These are phyloP conservation scores for Geotrichum aggregatum DNA, from an alignment of 1,139 yeast genomes.

Conservation along the genomic window DNA sequence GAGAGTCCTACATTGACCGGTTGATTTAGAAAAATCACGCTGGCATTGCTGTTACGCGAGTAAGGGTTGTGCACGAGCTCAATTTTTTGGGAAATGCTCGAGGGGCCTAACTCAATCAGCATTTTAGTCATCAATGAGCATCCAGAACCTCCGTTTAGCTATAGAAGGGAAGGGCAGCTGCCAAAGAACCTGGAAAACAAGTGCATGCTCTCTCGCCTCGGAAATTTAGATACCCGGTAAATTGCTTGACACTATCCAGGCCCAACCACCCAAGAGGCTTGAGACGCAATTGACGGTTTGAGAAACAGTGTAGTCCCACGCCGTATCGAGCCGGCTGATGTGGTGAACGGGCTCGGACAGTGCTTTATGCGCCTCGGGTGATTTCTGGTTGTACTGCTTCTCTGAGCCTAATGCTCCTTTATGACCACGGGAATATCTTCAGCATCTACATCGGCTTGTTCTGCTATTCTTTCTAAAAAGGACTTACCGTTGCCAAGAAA, in stretches of 20 bases:
- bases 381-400: background rate
- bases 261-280: constrained; percentile 61
- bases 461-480: background rate
- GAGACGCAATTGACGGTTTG: constrained; percentile 33
- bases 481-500: background rate
- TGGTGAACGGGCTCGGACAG: constrained; percentile 6
- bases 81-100: constrained; percentile 61
- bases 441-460: background rate
- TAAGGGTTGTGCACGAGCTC: constrained; percentile 71
- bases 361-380: too few species aligned
- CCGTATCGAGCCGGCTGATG: constrained; percentile 13
- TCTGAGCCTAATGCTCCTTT: background rate
- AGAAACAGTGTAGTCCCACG: constrained; percentile 30
- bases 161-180: constrained; percentile 78
- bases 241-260: constrained; percentile 68
- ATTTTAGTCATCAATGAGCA: constrained; percentile 88
- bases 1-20: constrained; percentile 94
- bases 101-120: constrained; percentile 86
- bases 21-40: constrained; percentile 88
- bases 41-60: constrained; percentile 87
- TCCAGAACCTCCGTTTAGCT: constrained; percentile 93
- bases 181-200: constrained; percentile 84
- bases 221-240: constrained; percentile 83
- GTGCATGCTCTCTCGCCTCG: constrained; percentile 72
- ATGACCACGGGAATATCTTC: background rate